Base-by-base conservation (phyloP, 495 filamentous ascomycete genomes). In the Chaetomium tenue region DNA sequence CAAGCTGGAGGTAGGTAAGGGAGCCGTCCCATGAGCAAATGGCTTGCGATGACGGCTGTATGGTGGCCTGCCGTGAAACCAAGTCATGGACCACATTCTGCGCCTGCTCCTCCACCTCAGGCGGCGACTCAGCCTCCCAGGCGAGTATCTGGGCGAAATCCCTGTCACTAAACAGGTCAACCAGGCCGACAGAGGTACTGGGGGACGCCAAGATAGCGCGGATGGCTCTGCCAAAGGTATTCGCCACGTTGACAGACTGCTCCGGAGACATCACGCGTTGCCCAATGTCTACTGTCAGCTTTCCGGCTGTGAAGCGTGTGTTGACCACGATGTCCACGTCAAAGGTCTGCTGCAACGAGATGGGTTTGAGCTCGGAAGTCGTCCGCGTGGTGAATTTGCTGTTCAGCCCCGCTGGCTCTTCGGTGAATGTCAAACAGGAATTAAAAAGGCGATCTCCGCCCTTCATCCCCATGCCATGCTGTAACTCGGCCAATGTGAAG, bases 21-120 rank as follows among this genome's bases (percentile, higher is more conserved):
- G 73, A 66, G 3, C 80, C 80, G 60, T 83, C 80, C 76, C 75
- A 82, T 8, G 75, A 74, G 40, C 71, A 80, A 2, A 83, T 58
- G 8, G 80, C 79, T 56, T 79, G 74, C 1, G 77, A 75, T 0
- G 73, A 70, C 0, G 78, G 75, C 33, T 76, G 77, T 6, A 63
- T 58, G 18, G 60, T 56, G 0, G 74, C 76, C 52, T 77, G 74
- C 28, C 71, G 69, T 15, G 67, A 50, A 16, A 81, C 64, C 15
- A 81, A 66, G 16, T 76, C 69, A 47, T 79, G 76, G 6, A 81
- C 64, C 15, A 75, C 61, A 3, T 55, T 60, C 46, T 73, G 69
- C 6, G 68, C 60, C 47, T 75, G 67, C 18, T 52, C 25, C 16
- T 70, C 71, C 12, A 65, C 64, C 7, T 28, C 15, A 5, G 60